Conservation (phyloP, 1,284 basidiomycete species). For the Microstroma glucosiphilum region DNA sequence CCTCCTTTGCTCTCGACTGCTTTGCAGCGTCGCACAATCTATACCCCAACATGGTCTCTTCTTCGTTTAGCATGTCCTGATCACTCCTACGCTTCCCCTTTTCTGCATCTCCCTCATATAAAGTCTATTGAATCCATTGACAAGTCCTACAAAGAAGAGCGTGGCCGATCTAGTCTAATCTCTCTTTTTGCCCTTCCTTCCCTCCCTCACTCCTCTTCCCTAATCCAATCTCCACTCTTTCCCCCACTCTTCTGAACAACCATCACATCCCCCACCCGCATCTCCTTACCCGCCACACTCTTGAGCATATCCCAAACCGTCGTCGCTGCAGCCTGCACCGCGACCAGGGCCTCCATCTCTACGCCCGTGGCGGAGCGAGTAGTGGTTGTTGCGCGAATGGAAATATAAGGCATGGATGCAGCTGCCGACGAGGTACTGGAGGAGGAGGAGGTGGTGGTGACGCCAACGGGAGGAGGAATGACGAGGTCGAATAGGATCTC, state of each 20-base stretch:
- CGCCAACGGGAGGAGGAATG: conserved; percentile 1
- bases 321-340: conserved; percentile 68
- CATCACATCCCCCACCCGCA: conserved; percentile 60
- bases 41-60: too few relatives aligned
- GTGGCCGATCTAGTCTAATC: too few relatives aligned
- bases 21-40: too few relatives aligned
- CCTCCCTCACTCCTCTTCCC: not conserved
- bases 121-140: too few relatives aligned
- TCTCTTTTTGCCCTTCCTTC: too few relatives aligned
- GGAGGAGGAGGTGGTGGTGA: too few relatives aligned
- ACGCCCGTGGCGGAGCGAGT: conserved; percentile 59
- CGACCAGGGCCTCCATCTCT: conserved; percentile 88
- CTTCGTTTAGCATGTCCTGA: too few relatives aligned
- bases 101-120: too few relatives aligned
- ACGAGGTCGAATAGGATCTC: conserved; percentile 57
- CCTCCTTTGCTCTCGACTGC: too few relatives aligned
- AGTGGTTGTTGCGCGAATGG: conserved; percentile 27
- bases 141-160: too few relatives aligned
- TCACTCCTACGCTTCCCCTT: too few relatives aligned
- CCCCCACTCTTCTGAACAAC: conserved; percentile 69
- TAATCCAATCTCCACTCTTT: conserved; percentile 58
- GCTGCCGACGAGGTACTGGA: not conserved
- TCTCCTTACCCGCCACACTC: conserved; percentile 74
- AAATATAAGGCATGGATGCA: conserved; percentile 16
- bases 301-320: conserved; percentile 91